Evolutionary conservation across 345 rosid species (phyloP).

Genomic region (Erucastrum elatum): DNA sequence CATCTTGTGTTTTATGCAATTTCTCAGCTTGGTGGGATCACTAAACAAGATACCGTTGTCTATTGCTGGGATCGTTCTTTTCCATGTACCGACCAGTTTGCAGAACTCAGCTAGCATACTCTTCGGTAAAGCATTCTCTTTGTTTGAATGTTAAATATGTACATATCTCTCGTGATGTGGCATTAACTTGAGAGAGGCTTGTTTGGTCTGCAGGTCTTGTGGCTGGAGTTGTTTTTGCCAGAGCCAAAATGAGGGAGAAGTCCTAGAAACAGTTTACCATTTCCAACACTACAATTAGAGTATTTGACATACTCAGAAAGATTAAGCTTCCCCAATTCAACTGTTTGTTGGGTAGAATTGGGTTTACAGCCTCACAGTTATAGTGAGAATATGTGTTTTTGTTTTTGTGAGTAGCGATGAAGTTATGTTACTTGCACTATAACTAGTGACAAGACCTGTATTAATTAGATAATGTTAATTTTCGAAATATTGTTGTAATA

Average conservation of each 20-base stretch:
- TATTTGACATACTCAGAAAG: neutral
- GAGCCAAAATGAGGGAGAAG: constrained; percentile 84
- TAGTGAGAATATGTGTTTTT: neutral
- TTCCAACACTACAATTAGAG: constrained; percentile 16
- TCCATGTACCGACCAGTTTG: constrained; percentile 88
- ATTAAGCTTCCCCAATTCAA: neutral
- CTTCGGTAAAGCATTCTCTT: constrained; percentile 58
- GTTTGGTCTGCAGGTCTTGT: constrained; percentile 59
- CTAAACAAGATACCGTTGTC: constrained; percentile 94
- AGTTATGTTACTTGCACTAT: constrained; percentile 5
- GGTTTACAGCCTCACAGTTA: constrained; percentile 10
- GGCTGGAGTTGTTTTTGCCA: constrained; percentile 88
- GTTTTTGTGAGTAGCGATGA: neutral
- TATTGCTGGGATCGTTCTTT: constrained; percentile 77
- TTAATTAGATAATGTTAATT: too few relatives aligned
- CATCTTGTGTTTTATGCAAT: constrained; percentile 10
- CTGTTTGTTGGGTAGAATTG: constrained; percentile 14
- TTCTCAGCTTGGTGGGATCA: constrained; percentile 91
- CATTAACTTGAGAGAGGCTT: constrained; percentile 16
- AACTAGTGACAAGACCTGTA: neutral
- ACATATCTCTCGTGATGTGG: neutral
- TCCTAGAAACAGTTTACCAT: constrained; percentile 31
- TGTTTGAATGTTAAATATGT: neutral
- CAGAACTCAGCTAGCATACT: constrained; percentile 93
- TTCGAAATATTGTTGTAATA: neutral